Evolutionary conservation across 1,284 basidiomycete genomes (phyloP), one percentile per base, ranked within the genome.

Genomic region (Ceratobasidium sp.): DNA sequence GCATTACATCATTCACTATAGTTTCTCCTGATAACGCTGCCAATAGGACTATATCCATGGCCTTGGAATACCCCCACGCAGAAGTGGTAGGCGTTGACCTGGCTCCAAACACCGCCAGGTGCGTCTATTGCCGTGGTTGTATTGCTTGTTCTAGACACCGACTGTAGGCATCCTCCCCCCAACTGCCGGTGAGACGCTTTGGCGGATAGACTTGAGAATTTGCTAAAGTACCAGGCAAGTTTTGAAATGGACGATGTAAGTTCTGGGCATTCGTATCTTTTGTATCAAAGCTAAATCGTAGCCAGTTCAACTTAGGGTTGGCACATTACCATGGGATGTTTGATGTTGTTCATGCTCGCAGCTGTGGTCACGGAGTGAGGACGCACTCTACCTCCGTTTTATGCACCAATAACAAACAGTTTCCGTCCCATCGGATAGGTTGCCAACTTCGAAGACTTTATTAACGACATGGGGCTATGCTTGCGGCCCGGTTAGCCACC

Each of bases 211-310:
- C 49, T 61, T 28, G 14, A 61, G 14, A 16, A 30, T 13, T n/a
- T 62, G 30, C 32, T 55, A 46, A 70, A n/a, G n/a, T 35, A 35
- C 13, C 9, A 41, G 49, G 21, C n/a, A n/a, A 74, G 73, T 16
- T 69, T 74, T 30, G 73, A 74, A 52, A 71, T 74, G 30, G 73
- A 74, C 35, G 73, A 74, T 74, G 73, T 74, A 26, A 46, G 67
- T 43, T 38, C 35, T 41, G 11, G 13, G 26, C 32, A 44, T 18
- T 16, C 28, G 28, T 11, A 4, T 41, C 52, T 49, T 16, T 18
- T 1, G n/a, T n/a, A n/a, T 4, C 13, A 1, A 44, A 23, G 44
- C 23, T 52, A 26, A 44, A 13, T 50, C 26, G 21, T 6, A 21
- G 28, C 28, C 43, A 62, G 32, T 50, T 63, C 35, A 74, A 70